phyloP scores from a whole-genome alignment of 345 rosid species.

The Salix purpurea region DNA sequence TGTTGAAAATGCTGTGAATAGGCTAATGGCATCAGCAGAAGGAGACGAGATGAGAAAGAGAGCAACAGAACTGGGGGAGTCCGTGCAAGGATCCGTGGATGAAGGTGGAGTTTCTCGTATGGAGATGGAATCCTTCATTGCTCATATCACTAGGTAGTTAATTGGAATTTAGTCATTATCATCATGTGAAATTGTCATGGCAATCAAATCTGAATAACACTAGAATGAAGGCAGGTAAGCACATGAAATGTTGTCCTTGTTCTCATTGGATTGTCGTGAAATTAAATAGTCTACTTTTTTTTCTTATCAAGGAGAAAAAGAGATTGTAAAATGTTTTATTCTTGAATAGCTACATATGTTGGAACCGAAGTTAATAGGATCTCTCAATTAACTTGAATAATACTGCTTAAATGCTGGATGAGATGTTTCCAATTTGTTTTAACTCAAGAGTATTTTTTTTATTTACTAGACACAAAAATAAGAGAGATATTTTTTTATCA shows the following conservation, averaged over 20 bases:
- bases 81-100: slow-evolving; percentile 18
- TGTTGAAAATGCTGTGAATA: slow-evolving; percentile 29
- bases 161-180: background rate
- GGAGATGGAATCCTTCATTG: slow-evolving; percentile 48
- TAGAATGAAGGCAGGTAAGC: background rate
- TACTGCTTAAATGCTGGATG: no score
- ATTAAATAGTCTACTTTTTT: background rate
- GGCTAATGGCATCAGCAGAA: slow-evolving; percentile 45
- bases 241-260: background rate
- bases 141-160: slow-evolving; percentile 32
- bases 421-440: no score
- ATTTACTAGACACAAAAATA: no score
- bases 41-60: slow-evolving; percentile 47
- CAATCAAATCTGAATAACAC: background rate
- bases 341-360: no score
- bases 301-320: no score
- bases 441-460: no score
- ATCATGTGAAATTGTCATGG: background rate
- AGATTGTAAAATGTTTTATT: no score
- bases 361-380: no score
- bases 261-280: background rate
- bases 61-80: slow-evolving; percentile 31
- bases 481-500: no score
- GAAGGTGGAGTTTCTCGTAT: slow-evolving; percentile 37
- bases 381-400: no score